phyloP scores from a whole-genome alignment of 192 early-diverging fungal species.

The Coemansia sp. region DNA sequence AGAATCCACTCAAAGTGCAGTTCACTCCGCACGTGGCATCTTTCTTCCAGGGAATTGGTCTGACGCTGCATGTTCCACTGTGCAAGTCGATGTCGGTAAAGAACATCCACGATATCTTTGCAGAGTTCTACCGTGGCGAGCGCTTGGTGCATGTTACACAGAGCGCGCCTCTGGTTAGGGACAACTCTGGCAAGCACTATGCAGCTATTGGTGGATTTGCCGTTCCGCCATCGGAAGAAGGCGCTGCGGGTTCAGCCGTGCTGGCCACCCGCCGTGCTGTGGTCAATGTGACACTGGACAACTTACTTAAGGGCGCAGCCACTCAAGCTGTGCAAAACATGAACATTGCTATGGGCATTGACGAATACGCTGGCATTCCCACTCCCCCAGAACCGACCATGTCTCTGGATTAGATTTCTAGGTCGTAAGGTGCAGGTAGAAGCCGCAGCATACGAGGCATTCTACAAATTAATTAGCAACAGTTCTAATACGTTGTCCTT shows the following conservation, averaged over 20 bases:
- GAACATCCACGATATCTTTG: conserved; percentile 71
- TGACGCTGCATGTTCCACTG: conserved; percentile 89
- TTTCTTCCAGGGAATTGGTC: conserved; percentile 90
- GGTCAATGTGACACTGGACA: conserved; percentile 91
- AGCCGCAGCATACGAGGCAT: background rate
- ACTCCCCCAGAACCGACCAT: conserved; percentile 21
- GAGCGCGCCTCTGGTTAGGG: conserved; percentile 78
- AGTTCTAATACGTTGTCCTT: too few species aligned
- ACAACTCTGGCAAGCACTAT: conserved; percentile 87
- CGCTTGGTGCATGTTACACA: conserved; percentile 77
- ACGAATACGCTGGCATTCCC: conserved; percentile 91
- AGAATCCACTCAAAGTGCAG: conserved; percentile 58
- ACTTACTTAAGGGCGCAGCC: conserved; percentile 96
- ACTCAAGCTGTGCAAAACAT: conserved; percentile 98
- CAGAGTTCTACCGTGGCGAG: conserved; percentile 73
- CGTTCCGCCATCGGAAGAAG: conserved; percentile 59
- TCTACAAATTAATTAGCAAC: background rate
- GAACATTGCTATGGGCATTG: conserved; percentile 87
- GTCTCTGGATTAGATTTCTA: conserved; percentile 14
- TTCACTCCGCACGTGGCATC: conserved; percentile 91
- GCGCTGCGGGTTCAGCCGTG: conserved; percentile 5
- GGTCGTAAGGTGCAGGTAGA: background rate
- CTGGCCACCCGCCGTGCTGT: conserved; percentile 75
- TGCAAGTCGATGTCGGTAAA: conserved; percentile 65
- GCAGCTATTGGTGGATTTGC: conserved; percentile 92